These are phyloP conservation scores for Bruguiera gymnorhiza DNA, from an alignment of 345 rosid genomes.

Conservation along the genomic window DNA sequence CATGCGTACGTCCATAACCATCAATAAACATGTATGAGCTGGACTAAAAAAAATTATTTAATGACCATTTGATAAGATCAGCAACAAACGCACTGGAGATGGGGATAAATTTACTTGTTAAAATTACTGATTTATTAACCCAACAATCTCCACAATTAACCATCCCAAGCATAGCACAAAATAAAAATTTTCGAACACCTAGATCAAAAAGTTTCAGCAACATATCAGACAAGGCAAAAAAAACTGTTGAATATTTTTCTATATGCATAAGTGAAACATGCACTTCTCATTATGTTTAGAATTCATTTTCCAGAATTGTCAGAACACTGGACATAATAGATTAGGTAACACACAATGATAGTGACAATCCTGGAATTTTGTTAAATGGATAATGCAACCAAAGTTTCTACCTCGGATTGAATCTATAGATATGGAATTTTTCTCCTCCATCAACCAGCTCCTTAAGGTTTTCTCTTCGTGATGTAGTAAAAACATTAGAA, in stretches of 20 bases:
- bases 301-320: background rate
- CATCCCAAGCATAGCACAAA: too few relatives aligned
- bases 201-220: too few relatives aligned
- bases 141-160: too few relatives aligned
- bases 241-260: background rate
- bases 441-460: slow-evolving; percentile 53
- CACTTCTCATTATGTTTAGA: background rate
- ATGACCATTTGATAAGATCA: too few relatives aligned
- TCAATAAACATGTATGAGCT: slow-evolving; percentile 74
- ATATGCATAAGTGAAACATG: background rate
- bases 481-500: slow-evolving; percentile 47
- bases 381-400: background rate
- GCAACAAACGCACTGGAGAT: too few relatives aligned
- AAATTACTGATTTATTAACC: too few relatives aligned
- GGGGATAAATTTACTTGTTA: too few relatives aligned
- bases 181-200: too few relatives aligned
- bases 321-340: background rate
- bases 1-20: slow-evolving; percentile 48
- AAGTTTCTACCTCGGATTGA: slow-evolving; percentile 56
- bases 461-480: slow-evolving; percentile 59
- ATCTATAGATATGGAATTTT: slow-evolving; percentile 59
- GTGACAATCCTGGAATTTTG: background rate
- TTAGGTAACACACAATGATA: background rate
- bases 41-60: slow-evolving; percentile 6
- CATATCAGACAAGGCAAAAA: too few relatives aligned